These are phyloP conservation scores for Dalbergia cultrata DNA, from an alignment of 306 rosid genomes.

Conservation along the genomic window DNA sequence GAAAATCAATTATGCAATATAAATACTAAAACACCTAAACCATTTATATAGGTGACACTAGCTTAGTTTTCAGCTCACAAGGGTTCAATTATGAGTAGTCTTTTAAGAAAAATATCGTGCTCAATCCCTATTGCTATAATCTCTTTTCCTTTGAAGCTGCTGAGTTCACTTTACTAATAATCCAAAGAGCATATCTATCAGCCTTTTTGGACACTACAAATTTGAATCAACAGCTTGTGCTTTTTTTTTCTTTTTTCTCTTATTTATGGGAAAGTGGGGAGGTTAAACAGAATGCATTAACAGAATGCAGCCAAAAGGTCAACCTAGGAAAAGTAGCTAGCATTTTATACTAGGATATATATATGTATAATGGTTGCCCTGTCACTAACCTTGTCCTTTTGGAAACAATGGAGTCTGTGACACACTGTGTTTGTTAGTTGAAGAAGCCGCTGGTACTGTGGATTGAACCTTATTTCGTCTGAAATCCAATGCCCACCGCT, in stretches of 20 bases:
- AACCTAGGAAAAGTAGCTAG: constrained; percentile 21
- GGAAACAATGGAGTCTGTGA: constrained; percentile 55
- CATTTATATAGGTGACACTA: background rate
- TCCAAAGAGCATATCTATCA: constrained; percentile 18
- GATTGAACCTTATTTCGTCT: constrained; percentile 55
- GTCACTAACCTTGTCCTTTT: constrained; percentile 70
- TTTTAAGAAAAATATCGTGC: constrained; percentile 32
- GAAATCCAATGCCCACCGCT: constrained; percentile 58
- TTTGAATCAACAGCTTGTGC: background rate
- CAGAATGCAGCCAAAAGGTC: constrained; percentile 31
- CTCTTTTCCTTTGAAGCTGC: constrained; percentile 40
- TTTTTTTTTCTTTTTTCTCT: background rate
- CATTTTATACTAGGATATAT: background rate
- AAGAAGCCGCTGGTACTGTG: constrained; percentile 57
- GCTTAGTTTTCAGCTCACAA: constrained; percentile 13
- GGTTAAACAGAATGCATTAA: constrained; percentile 14
- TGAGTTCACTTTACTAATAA: constrained; percentile 39
- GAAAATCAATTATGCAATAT: constrained; percentile 12
- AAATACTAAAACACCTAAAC: constrained; percentile 33
- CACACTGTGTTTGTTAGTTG: constrained; percentile 69
- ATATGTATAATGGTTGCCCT: constrained; percentile 11
- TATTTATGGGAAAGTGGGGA: background rate
- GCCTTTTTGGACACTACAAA: constrained; percentile 31
- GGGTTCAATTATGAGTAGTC: constrained; percentile 27
- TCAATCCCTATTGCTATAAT: background rate